Base-by-base conservation (phyloP, 2,329 filamentous ascomycete genomes). In the Ophiognomonia clavigignenti-juglandacearum region DNA sequence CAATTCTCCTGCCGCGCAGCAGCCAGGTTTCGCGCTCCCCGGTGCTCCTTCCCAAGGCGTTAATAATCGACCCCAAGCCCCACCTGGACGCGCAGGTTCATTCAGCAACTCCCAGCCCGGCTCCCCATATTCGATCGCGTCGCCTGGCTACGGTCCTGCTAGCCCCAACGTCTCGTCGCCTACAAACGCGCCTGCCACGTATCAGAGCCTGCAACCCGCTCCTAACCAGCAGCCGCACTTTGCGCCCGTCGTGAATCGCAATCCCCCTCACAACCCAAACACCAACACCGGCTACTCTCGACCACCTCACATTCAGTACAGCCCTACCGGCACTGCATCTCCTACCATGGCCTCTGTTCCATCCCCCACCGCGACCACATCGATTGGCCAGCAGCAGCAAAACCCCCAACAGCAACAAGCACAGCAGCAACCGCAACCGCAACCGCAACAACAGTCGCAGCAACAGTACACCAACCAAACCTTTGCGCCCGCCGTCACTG, bases 21-120 rank as follows among this genome's bases (percentile, higher is more conserved):
- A 78, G 53, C 68, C 74, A 14, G 68, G 65, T 43, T 85, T 66
- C 65, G 50, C 78, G 67, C 74, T 56, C 78, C 73, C 55, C 27
- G 38, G 36, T 4, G 22, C 32, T 18, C 16, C 42, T n/a, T 34
- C 42, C n/a, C 43, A 45, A 29, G 20, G 31, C 31, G 29, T 32
- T 9, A 10, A 34, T 34, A 24, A 34, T 10, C 35, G 43, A 22
- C 43, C 43, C 10, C 11, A 22, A 13, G 16, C 19, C 23, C 43
- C 43, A 7, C 6, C 24, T 3, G 18, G 22, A 32, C 31, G 24
- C 6, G 24, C 24, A 16, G 23, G 18, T 7, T 16, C 43, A 8
- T 38, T 32, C 19, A 45, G 22, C 26, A 14, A 52, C 10, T 52
- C 49, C 13, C 43, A 45, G 13, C 46, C 49, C 19, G 20, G 29